A percentile compares a stretch with the other conserved stretches of the same genome.
phyloP scores from a whole-genome alignment of 139 green algal genomes.

The Chlorella sp. region DNA sequence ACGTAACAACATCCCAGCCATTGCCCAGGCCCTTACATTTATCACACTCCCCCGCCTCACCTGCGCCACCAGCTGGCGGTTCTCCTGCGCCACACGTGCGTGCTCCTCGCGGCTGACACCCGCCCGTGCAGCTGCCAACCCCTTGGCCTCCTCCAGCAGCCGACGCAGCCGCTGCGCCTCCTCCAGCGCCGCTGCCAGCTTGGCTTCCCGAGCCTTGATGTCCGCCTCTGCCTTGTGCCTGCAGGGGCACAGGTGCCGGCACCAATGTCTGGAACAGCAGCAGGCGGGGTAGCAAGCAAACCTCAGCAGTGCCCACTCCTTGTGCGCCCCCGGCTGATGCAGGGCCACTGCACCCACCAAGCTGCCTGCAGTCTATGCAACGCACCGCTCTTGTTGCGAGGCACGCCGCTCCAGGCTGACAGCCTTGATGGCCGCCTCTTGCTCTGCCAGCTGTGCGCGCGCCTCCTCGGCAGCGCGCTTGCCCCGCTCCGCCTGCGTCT shows the following conservation, averaged over 20 bases:
- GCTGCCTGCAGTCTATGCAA: not conserved
- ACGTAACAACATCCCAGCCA: no score
- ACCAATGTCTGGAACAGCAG: no score
- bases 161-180: slow-evolving; percentile 28
- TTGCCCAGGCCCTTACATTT: not conserved
- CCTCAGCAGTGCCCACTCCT: no score
- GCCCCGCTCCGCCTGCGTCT: slow-evolving; percentile 46
- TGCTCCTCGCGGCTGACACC: slow-evolving; percentile 65
- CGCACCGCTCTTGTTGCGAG: slow-evolving; percentile 50
- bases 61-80: slow-evolving; percentile 10
- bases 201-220: slow-evolving; percentile 61
- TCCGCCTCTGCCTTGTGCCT: slow-evolving; percentile 56
- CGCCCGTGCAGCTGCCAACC: slow-evolving; percentile 58
- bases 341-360: not conserved
- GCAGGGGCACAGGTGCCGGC: not conserved
- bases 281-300: not conserved
- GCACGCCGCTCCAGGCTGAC: slow-evolving; percentile 47
- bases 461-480: slow-evolving; percentile 40
- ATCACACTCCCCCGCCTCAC: not conserved
- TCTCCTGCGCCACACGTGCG: slow-evolving; percentile 51
- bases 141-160: slow-evolving; percentile 64
- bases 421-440: slow-evolving; percentile 53
- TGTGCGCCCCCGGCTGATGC: not conserved
- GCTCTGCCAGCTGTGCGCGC: slow-evolving; percentile 33
- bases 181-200: slow-evolving; percentile 49